These are phyloP conservation scores for Biscogniauxia sp. DNA, from an alignment of 2,329 filamentous ascomycete species.

Conservation along the genomic window DNA sequence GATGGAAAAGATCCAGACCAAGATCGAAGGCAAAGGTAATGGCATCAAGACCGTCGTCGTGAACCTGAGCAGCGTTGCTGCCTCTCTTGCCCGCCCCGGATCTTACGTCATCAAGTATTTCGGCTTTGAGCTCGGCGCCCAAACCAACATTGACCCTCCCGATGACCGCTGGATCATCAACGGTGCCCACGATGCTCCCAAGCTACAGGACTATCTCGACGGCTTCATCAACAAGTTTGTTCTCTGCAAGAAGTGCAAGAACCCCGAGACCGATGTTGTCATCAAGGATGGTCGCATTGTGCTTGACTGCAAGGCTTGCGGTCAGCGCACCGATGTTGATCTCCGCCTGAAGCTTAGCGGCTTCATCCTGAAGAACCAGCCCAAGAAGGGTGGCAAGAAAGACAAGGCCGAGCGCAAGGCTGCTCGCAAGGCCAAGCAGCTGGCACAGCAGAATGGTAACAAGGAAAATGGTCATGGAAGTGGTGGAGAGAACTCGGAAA, in stretches of 20 bases:
- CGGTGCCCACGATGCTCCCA: constrained; percentile 89
- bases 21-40: constrained; percentile 99
- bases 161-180: constrained; percentile 99
- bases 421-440: constrained; percentile 84
- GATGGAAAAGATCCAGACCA: constrained; percentile 98
- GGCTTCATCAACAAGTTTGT: constrained; percentile 99
- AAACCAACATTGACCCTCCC: constrained; percentile 95
- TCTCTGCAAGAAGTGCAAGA: constrained; percentile 99
- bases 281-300: constrained; percentile 92
- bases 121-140: constrained; percentile 95
- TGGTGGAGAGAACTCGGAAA: constrained; percentile 64
- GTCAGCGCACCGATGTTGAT: constrained; percentile 88
- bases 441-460: constrained; percentile 56
- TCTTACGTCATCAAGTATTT: constrained; percentile 99
- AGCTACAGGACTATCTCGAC: constrained; percentile 97
- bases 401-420: constrained; percentile 89
- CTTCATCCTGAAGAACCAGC: constrained; percentile 95
- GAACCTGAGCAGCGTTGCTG: constrained; percentile 91
- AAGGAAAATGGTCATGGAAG: constrained; percentile 53
- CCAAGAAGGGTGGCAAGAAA: constrained; percentile 89
- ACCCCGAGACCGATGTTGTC: constrained; percentile 93
- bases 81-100: constrained; percentile 87
- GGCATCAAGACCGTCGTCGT: constrained; percentile 99
- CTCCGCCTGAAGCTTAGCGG: constrained; percentile 92
- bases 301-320: constrained; percentile 98